Base-by-base conservation (phyloP, 257 asterid species). In the Sherardia arvensis region DNA sequence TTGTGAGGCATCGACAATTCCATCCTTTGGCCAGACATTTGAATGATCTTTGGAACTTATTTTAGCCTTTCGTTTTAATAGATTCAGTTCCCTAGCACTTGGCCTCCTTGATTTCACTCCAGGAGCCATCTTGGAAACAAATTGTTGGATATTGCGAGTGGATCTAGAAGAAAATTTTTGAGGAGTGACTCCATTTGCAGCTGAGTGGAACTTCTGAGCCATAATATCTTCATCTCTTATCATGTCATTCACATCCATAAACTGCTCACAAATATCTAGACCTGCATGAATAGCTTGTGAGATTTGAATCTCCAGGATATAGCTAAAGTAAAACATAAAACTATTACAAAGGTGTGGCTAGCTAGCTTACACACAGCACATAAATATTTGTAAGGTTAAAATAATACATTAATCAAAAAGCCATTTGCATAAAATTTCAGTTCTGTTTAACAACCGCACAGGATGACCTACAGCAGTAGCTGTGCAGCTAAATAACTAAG, bases 61-160 rank as follows among this genome's bases (percentile, higher is more conserved):
- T 80, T 87, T 93, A 32, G 99, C 99, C 80, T 90, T 90, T 48
- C 99, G 85, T 74, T 93, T 93, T 77, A 93, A 74, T 71, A 93
- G 88, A 84, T 93, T 93, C 68, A 93, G 75, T 74, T 93, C 99
- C 77, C 99, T 82, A 49, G 99, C 97, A 87, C 99, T 93, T 67
- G 97, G 97, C 82, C 97, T 80, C 79, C 97, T 77, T 61, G 96
- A 84, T 77, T 90, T 87, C 53, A 84, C 81, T 73, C 84, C 76
- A 64, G 97, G 99, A 36, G 80, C 96, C 87, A 87, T 77, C 61
- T 78, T 83, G 25, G 99, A 78, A 70, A 93, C 94, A 71, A 80
- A 79, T 62, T 87, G 94, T 79, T 79, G 87, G 71, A 93, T 74
- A 80, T 84, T 85, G 71, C 60, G 79, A 22, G 68, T 77, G 38